A percentile compares a stretch with the other conserved stretches of the same genome.
These are phyloP conservation scores for Coprinellus micaceus DNA, from an alignment of 768 basidiomycete genomes.

Conservation along the genomic window DNA sequence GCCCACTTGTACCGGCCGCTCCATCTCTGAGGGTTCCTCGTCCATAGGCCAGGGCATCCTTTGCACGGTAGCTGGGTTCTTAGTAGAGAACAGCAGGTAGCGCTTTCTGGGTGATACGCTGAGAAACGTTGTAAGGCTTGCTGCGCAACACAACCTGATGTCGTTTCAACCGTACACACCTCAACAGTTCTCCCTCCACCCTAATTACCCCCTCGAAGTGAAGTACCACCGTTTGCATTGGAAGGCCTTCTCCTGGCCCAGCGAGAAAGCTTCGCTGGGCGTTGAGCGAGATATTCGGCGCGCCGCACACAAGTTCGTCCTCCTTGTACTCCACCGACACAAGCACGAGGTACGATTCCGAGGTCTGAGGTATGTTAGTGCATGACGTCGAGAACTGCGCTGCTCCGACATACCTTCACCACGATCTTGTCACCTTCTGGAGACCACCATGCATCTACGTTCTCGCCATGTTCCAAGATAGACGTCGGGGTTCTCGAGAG, in stretches of 20 bases:
- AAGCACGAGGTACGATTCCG: constrained; percentile 74
- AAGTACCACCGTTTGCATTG: constrained; percentile 63
- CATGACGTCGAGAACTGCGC: neutral
- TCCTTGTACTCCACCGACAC: constrained; percentile 59
- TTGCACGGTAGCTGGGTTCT: constrained; percentile 71
- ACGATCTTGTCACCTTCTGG: constrained; percentile 77
- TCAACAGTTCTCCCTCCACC: constrained; percentile 69
- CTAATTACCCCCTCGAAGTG: constrained; percentile 80
- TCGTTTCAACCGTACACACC: constrained; percentile 37
- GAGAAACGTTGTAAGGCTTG: neutral
- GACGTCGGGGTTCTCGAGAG: constrained; percentile 76
- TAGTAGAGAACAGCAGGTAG: constrained; percentile 71
- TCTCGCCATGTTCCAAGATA: constrained; percentile 80
- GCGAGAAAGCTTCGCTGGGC: constrained; percentile 68
- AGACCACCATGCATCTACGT: constrained; percentile 72
- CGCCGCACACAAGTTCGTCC: constrained; percentile 52
- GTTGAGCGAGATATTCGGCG: constrained; percentile 47
- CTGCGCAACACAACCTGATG: too few relatives aligned
- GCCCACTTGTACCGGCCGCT: constrained; percentile 16
- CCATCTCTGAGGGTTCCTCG: constrained; percentile 30
- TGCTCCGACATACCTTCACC: constrained; percentile 58
- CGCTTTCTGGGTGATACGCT: constrained; percentile 75
- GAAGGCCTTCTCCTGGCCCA: constrained; percentile 76
- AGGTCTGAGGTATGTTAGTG: constrained; percentile 51
- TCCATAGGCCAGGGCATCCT: constrained; percentile 79